Percentiles rank a stretch among this genome's conserved stretches.
Conservation (phyloP, 108 stramenopile species). For the Conticribra guillardii region DNA sequence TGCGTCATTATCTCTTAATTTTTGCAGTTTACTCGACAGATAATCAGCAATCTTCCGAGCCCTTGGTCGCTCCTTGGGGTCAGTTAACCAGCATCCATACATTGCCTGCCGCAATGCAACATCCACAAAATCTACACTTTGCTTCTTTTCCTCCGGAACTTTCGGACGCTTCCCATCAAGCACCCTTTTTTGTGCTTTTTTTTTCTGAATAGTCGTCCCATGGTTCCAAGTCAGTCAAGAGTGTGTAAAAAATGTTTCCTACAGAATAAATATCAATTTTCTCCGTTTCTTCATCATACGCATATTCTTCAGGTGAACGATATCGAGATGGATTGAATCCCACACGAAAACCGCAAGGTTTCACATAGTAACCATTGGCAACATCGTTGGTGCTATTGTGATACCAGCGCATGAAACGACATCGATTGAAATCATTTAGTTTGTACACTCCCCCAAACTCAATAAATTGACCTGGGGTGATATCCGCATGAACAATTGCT, state of each 20-base stretch:
- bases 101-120: conserved; percentile 56
- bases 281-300: conserved; percentile 56
- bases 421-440: conserved; percentile 81
- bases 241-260: conserved; percentile 64
- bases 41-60: conserved; percentile 25
- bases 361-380: background rate
- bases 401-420: conserved; percentile 64
- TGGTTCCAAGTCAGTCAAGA: conserved; percentile 55
- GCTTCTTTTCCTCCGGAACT: conserved; percentile 28
- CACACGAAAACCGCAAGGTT: conserved; percentile 42
- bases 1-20: too few relatives aligned
- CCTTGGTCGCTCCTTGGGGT: conserved; percentile 55
- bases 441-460: conserved; percentile 50
- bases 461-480: conserved; percentile 56
- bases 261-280: conserved; percentile 71
- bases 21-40: conserved; percentile 3
- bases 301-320: conserved; percentile 73
- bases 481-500: conserved; percentile 76
- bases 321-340: conserved; percentile 49
- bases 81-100: conserved; percentile 56
- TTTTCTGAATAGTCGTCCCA: conserved; percentile 44
- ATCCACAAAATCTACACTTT: conserved; percentile 52
- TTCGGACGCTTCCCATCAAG: conserved; percentile 50
- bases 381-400: conserved; percentile 8
- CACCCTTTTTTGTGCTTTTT: conserved; percentile 33